phyloP scores from a whole-genome alignment of 2,329 filamentous ascomycete species.

The Hypoxylon sp. region DNA sequence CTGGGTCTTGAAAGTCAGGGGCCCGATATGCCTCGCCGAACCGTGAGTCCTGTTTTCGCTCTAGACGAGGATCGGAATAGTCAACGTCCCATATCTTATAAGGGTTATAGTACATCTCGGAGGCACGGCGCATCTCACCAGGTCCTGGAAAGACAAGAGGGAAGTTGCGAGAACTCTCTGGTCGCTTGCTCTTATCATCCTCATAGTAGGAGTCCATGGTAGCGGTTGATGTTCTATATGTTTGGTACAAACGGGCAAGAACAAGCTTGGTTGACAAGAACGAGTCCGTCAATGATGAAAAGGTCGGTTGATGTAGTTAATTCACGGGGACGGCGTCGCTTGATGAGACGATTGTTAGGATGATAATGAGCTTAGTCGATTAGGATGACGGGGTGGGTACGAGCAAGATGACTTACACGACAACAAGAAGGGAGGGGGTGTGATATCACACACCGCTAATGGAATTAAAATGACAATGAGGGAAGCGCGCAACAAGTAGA shows the following conservation, averaged over 20 bases:
- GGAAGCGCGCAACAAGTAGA: background rate
- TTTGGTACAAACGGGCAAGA: background rate
- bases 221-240: background rate
- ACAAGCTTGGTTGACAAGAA: background rate
- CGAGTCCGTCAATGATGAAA: background rate
- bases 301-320: background rate
- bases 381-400: background rate
- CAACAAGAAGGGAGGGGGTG: background rate
- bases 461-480: background rate
- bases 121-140: background rate
- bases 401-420: background rate
- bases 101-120: background rate
- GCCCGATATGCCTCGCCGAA: background rate
- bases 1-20: background rate
- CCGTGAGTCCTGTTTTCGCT: background rate
- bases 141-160: slow-evolving; percentile 1
- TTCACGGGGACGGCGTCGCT: background rate
- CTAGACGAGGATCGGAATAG: background rate
- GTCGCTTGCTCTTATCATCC: slow-evolving; percentile 4
- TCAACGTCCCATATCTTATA: background rate
- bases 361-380: background rate
- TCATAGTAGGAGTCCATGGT: slow-evolving; percentile 1
- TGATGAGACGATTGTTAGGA: background rate
- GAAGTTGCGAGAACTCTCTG: slow-evolving; percentile 16
- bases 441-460: background rate